phyloP scores from a whole-genome alignment of 1,139 yeast genomes.

The Blastobotrys arbuscula region DNA sequence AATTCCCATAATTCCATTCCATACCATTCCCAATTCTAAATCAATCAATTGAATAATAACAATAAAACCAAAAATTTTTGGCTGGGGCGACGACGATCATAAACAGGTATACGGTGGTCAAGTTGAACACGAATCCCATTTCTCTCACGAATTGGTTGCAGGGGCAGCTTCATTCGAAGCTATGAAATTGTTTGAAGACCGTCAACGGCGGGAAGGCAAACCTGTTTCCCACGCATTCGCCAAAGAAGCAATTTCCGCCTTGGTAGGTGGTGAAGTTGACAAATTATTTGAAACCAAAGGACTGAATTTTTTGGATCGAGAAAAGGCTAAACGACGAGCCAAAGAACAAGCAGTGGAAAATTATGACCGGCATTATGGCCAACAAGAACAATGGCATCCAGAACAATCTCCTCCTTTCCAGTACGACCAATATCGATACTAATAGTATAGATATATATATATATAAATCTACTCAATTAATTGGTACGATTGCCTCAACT shows the following conservation, averaged over 20 bases:
- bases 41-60: background rate
- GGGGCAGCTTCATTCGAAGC: constrained; percentile 35
- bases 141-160: constrained; percentile 32
- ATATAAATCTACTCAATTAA: background rate
- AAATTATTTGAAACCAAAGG: constrained; percentile 34
- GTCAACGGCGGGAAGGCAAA: constrained; percentile 31
- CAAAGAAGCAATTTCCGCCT: constrained; percentile 31
- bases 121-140: constrained; percentile 26
- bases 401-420: constrained; percentile 19
- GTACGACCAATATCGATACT: constrained; percentile 1
- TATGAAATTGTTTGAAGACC: constrained; percentile 29
- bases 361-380: constrained; percentile 32
- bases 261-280: constrained; percentile 35
- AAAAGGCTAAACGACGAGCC: constrained; percentile 32
- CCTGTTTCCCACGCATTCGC: constrained; percentile 30
- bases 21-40: background rate
- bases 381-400: constrained; percentile 24
- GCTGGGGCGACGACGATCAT: constrained; percentile 24
- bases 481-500: background rate
- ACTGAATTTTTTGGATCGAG: constrained; percentile 37
- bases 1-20: no score
- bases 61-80: constrained; percentile 22
- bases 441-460: background rate
- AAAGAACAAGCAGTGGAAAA: constrained; percentile 23
- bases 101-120: constrained; percentile 22